Percentiles rank a stretch among this genome's conserved stretches.
phyloP scores from a whole-genome alignment of 2,329 filamentous ascomycete species.

The Pyrenophora tritici-repentis region DNA sequence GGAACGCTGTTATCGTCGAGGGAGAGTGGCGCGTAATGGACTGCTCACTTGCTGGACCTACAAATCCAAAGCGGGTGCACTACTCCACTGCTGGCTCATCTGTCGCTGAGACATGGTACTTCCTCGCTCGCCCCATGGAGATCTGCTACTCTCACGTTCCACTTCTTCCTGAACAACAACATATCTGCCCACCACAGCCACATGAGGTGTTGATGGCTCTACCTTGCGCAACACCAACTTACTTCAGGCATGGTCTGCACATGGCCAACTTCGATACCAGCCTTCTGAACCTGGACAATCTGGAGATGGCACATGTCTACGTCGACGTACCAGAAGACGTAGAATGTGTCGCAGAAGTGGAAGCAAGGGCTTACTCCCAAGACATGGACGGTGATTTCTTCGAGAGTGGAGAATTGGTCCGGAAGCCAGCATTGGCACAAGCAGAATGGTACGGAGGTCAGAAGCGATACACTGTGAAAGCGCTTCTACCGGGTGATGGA shows the following conservation, averaged over 20 bases:
- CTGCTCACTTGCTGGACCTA: constrained; percentile 87
- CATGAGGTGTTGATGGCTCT: constrained; percentile 85
- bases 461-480: constrained; percentile 94
- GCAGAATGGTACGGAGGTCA: constrained; percentile 86
- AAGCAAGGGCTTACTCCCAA: constrained; percentile 77
- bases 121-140: constrained; percentile 85
- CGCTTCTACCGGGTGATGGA: constrained; percentile 87
- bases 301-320: constrained; percentile 91
- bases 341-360: constrained; percentile 90
- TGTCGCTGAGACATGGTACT: constrained; percentile 87
- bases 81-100: constrained; percentile 76
- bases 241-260: constrained; percentile 80
- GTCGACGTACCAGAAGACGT: constrained; percentile 87
- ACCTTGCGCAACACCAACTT: constrained; percentile 83
- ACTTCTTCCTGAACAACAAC: constrained; percentile 84
- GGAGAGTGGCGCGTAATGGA: constrained; percentile 97
- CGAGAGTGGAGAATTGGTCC: constrained; percentile 85
- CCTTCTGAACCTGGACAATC: constrained; percentile 79
- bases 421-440: constrained; percentile 86
- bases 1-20: constrained; percentile 93
- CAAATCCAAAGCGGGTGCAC: constrained; percentile 76
- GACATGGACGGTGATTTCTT: constrained; percentile 92
- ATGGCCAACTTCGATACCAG: constrained; percentile 92
- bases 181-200: constrained; percentile 85
- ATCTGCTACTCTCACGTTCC: constrained; percentile 96